phyloP scores from a whole-genome alignment of 2,329 filamentous ascomycete species.

The Penicillium brevicompactum region DNA sequence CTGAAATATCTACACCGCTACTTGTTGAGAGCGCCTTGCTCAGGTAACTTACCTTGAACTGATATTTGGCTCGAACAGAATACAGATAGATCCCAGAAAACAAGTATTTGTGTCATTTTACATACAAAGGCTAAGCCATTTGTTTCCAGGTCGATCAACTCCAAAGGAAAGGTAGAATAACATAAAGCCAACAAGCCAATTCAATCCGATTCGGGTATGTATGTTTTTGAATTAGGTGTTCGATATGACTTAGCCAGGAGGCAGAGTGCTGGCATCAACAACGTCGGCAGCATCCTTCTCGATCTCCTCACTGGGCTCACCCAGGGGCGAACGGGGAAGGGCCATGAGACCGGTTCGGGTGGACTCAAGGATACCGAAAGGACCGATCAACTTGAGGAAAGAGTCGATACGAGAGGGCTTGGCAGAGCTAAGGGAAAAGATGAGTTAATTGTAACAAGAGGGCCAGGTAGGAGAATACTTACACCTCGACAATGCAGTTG shows the following conservation, averaged over 20 bases:
- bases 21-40: too few species aligned
- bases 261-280: conserved; percentile 90
- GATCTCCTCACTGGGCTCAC: conserved; percentile 70
- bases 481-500: conserved; percentile 98
- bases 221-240: conserved; percentile 23
- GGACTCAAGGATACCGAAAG: conserved; percentile 95
- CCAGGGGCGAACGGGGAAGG: conserved; percentile 85
- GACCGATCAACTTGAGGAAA: conserved; percentile 91
- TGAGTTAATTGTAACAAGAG: conserved; percentile 3
- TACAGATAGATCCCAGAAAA: not conserved
- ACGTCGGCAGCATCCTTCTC: conserved; percentile 91
- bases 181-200: conserved; percentile 17
- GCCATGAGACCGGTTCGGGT: conserved; percentile 96
- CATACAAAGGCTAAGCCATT: conserved; percentile 12
- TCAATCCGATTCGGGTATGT: conserved; percentile 25
- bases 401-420: conserved; percentile 94
- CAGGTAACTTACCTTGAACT: too few species aligned
- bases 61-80: not conserved
- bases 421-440: conserved; percentile 64
- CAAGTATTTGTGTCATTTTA: conserved; percentile 14
- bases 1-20: too few species aligned
- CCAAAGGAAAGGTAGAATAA: conserved; percentile 11
- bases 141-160: conserved; percentile 10
- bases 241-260: conserved; percentile 70
- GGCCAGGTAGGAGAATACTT: conserved; percentile 47